A percentile compares a stretch with the other conserved stretches of the same genome.
These are phyloP conservation scores for Ulota crispa DNA, from an alignment of 225 moss, liverwort and hornwort species.

Conservation along the genomic window DNA sequence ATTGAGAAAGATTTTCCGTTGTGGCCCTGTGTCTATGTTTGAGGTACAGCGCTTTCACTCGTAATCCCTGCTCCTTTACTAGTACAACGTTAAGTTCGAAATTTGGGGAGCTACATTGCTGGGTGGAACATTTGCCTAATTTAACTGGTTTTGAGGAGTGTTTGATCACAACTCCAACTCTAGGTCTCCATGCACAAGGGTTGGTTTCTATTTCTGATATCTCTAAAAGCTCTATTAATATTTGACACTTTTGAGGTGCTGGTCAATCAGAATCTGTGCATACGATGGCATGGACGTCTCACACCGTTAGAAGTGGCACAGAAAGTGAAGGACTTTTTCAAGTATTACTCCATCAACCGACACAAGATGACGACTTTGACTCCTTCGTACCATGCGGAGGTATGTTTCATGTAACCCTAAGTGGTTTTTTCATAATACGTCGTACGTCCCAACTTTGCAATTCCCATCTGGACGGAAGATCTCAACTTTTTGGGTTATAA, in stretches of 20 bases:
- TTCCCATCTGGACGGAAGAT: too few relatives aligned
- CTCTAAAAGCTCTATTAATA: background rate
- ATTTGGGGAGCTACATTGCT: background rate
- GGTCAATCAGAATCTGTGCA: constrained; percentile 60
- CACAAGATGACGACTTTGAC: constrained; percentile 93
- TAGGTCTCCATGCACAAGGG: background rate
- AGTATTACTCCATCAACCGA: constrained; percentile 83
- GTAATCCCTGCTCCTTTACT: background rate
- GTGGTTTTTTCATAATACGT: too few relatives aligned
- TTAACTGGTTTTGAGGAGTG: background rate
- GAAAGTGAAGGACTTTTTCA: constrained; percentile 93
- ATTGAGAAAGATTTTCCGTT: constrained; percentile 75
- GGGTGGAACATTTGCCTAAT: background rate
- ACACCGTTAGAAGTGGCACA: constrained; percentile 78
- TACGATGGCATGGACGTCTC: constrained; percentile 78
- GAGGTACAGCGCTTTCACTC: constrained; percentile 40
- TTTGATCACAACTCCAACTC: background rate
- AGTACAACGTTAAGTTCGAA: background rate
- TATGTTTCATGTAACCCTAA: constrained; percentile 1
- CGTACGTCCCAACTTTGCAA: too few relatives aligned
- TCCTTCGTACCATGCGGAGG: constrained; percentile 86
- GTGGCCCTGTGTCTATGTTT: constrained; percentile 95
- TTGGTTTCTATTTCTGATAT: background rate
- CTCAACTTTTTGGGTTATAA: too few relatives aligned
- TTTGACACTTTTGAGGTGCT: constrained; percentile 20